These are phyloP conservation scores for Ilex paraguariensis DNA, from an alignment of 305 asterid species.

Conservation along the genomic window DNA sequence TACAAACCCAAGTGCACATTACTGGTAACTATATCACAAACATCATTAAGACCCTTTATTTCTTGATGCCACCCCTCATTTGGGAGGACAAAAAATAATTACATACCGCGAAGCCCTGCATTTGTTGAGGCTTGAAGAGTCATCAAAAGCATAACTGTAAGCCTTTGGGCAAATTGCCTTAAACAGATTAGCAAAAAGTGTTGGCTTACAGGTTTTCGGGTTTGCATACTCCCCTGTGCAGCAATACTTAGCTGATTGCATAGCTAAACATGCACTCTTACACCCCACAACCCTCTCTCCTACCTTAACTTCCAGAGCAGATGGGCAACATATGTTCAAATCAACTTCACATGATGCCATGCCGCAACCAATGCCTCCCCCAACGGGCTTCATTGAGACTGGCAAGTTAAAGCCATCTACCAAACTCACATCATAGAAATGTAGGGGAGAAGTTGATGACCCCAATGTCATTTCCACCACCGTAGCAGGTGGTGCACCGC, in stretches of 20 bases:
- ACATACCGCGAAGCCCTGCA: background rate
- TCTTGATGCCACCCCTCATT: too few species aligned
- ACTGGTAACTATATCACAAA: too few species aligned
- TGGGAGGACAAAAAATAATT: background rate
- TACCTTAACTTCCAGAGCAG: background rate
- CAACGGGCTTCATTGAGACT: background rate
- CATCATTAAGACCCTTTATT: too few species aligned
- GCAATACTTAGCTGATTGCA: background rate
- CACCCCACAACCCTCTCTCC: background rate
- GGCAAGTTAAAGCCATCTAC: constrained; percentile 2
- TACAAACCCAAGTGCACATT: too few species aligned
- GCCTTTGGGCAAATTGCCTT: constrained; percentile 1
- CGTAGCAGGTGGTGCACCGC: background rate
- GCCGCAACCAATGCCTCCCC: background rate
- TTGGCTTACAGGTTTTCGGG: background rate
- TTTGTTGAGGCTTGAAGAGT: background rate
- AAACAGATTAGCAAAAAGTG: background rate
- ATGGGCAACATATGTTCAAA: background rate
- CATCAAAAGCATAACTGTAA: constrained; percentile 4
- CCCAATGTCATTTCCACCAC: background rate
- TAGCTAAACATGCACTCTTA: constrained; percentile 1
- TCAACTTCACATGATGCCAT: background rate
- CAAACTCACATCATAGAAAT: background rate
- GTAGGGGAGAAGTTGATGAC: background rate
- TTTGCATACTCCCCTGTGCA: constrained; percentile 1